Base-by-base conservation (phyloP, 208 protist species). In the Leishmania major region DNA sequence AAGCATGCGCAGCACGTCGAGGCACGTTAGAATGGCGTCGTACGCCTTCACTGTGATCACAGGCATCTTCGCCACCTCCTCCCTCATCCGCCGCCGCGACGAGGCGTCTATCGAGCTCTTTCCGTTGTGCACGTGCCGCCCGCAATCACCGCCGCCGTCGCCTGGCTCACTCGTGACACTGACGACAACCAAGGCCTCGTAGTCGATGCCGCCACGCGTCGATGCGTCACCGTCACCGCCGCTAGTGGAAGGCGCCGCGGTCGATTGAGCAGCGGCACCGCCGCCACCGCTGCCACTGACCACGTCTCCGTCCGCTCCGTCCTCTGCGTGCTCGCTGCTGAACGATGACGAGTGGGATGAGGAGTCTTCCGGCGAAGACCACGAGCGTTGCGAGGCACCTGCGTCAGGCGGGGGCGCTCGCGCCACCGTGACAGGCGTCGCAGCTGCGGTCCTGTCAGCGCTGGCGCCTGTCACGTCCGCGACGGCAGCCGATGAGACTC, bases 1-100 rank as follows among this genome's bases (percentile, higher is more conserved):
- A 25, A 86, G 78, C 83, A 83, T 86, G 64, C 90, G 88, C 40
- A 96, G 84, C 40, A 92, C 81, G 49, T 80, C 78, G 35, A 96
- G 87, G 72, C 88, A 88, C 71, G 89, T 90, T 49, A 89, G 71
- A 10, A 96, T 77, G 17, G 90, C 79, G 43, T 81, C 79, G 73
- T 93, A 93, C 15, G 90, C 88, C 55, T 89, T 81, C 37, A 90
- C 89, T 3, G 82, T 87, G 28, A 93, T 72, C 1, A 82, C 78
- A 0, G 87, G 77, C 66, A 87, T 82, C 19, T 80, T 62, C 40
- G 78, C 78, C 57, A 72, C 66, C 49, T 81, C 64, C 73, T 79
- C 53, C 25, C 45, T 74, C 10, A 67, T 37, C 77, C 70, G 49
- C 77, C 60, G 59, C 69, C 76, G 77, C 35, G 22, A 72, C 73